Evolutionary conservation across 257 asterid species (phyloP), one percentile per base, ranked within the genome.

Genomic region (Parsonsia alboflavescens): DNA sequence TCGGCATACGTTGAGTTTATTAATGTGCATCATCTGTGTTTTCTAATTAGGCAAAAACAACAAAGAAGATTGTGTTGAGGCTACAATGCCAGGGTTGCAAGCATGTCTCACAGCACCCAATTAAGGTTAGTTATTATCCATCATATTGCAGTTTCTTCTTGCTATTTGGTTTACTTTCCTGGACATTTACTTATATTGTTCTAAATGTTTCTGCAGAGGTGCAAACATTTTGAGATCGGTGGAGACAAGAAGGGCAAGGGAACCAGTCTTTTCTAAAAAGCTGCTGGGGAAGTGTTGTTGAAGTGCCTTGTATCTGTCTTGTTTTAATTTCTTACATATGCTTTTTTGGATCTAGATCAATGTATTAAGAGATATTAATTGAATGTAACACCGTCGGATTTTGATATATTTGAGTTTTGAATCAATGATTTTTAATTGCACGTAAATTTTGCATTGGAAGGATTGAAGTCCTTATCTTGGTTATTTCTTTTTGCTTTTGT

Each of bases 61-160:
- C 96, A 0, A 87, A 89, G 87, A 89, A 89, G 90, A 89, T 89
- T 72, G 96, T 88, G 73, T 79, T 88, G 65, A 85, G 91, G 87
- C 69, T 86, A 75, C 93, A 88, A n/a, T 88, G 93, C 82, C 93
- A 88, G 80, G 80, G 88, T n/a, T 88, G 93, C 86, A 88, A 88
- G 28, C 93, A 88, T 76, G 84, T 86, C 10, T 88, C 93, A 12
- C 93, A 88, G 86, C 93, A 88, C 61, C 80, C 93, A 0, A 86
- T 88, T 82, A 88, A 88, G 93, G n/a, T n/a, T n/a, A n/a, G 93
- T 86, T 19, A 45, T 11, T 54, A 10, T 7, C 61, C 28, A n/a
- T n/a, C n/a, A n/a, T 21, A 19, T 53, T 21, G 61, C 28, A 6
- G 1, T 0, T 54, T 12, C 33, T 28, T 19, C 33, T 28, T 54